These are phyloP conservation scores for Tieghemiomyces parasiticus DNA, from an alignment of 192 early-diverging fungal species.

Conservation along the genomic window DNA sequence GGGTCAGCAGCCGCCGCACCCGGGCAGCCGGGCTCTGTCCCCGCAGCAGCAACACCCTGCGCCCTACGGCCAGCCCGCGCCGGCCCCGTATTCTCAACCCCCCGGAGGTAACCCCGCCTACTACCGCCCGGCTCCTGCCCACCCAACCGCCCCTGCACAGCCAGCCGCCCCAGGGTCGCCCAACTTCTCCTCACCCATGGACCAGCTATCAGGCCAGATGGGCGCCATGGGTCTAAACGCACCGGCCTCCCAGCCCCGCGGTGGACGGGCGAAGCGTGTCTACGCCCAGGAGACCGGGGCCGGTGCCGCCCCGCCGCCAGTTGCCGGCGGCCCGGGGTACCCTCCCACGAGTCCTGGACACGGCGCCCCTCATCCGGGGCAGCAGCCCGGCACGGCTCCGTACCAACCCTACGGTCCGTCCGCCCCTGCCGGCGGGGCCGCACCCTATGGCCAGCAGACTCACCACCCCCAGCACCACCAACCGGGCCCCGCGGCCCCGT, in stretches of 20 bases:
- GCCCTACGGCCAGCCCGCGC: neutral
- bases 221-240: slow-evolving; percentile 6
- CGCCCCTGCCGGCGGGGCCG: too few relatives aligned
- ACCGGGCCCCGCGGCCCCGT: slow-evolving; percentile 16
- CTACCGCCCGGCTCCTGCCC: neutral
- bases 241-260: neutral
- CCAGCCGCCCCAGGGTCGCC: neutral
- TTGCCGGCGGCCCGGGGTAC: neutral
- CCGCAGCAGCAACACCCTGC: neutral
- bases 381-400: neutral
- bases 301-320: neutral
- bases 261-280: slow-evolving; percentile 2
- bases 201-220: slow-evolving; percentile 12
- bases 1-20: neutral
- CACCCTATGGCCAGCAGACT: too few relatives aligned
- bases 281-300: slow-evolving; percentile 4
- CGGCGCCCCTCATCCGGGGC: neutral
- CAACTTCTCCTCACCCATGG: slow-evolving; percentile 4
- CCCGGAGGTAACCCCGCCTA: too few relatives aligned
- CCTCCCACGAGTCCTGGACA: neutral
- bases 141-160: neutral
- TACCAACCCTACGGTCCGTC: slow-evolving; percentile 19
- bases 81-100: too few relatives aligned
- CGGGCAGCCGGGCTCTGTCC: neutral
- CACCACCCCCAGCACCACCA: slow-evolving; percentile 19